Evolutionary conservation across 2,329 filamentous ascomycete species (phyloP).

Genomic region (Neurospora sp.): DNA sequence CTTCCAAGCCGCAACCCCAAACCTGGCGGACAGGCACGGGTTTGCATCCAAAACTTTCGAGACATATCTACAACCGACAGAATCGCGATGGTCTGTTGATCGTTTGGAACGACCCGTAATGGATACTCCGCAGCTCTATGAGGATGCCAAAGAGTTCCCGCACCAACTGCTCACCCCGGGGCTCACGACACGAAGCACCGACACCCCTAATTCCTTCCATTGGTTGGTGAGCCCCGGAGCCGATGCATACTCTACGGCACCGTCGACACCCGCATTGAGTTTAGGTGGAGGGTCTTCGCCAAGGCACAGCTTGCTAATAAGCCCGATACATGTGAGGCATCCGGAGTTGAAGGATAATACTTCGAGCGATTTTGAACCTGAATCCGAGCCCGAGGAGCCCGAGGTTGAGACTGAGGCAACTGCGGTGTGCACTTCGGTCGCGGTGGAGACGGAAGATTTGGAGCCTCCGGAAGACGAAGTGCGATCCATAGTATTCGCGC

Average conservation of each 20-base stretch:
- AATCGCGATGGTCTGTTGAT: background rate
- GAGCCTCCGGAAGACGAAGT: background rate
- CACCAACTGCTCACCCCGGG: background rate
- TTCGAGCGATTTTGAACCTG: conserved; percentile 6
- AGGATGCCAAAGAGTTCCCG: conserved; percentile 13
- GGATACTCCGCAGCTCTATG: conserved; percentile 12
- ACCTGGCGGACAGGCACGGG: background rate
- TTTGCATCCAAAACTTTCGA: background rate
- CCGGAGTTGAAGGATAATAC: conserved; percentile 9
- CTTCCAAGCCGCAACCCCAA: background rate
- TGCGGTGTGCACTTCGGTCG: background rate
- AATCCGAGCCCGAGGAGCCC: conserved; percentile 6
- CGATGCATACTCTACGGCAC: conserved; percentile 18
- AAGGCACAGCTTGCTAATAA: conserved; percentile 20
- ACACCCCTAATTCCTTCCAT: background rate
- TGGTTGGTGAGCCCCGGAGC: conserved; percentile 4
- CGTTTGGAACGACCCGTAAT: conserved; percentile 5
- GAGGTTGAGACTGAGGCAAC: background rate
- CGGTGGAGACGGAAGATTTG: background rate
- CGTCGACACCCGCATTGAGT: conserved; percentile 24
- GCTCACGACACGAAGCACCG: background rate
- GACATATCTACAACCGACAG: background rate
- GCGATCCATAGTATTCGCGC: background rate
- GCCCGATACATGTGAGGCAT: conserved; percentile 14
- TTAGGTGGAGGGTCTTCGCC: conserved; percentile 21